Conservation (phyloP, 2,329 filamentous ascomycete species). For the Colletotrichum somersetense region DNA sequence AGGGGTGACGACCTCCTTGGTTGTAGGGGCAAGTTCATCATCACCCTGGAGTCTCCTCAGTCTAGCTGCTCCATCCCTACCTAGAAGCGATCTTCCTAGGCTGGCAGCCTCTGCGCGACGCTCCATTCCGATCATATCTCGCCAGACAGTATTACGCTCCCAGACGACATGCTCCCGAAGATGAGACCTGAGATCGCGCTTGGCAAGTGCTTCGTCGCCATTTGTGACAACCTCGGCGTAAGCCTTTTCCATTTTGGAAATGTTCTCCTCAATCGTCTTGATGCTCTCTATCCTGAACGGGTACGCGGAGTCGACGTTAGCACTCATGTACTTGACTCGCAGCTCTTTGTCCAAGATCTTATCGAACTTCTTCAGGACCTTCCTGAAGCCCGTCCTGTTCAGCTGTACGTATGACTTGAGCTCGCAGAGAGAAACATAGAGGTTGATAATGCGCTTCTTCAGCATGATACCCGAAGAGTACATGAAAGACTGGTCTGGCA, state of each 20-base stretch:
- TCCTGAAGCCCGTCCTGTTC: constrained; percentile 95
- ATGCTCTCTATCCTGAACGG: constrained; percentile 84
- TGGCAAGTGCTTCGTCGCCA: constrained; percentile 81
- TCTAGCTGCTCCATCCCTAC: constrained; percentile 75
- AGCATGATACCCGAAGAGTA: constrained; percentile 82
- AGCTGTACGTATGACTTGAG: constrained; percentile 96
- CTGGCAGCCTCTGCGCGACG: constrained; percentile 94
- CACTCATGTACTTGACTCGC: constrained; percentile 80
- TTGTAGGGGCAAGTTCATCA: constrained; percentile 71
- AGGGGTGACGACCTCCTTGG: constrained; percentile 82
- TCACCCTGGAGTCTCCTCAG: constrained; percentile 87
- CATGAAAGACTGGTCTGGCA: constrained; percentile 78
- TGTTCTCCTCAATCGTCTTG: constrained; percentile 76
- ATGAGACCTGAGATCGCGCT: constrained; percentile 88
- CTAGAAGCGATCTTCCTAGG: constrained; percentile 86
- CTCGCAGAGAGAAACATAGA: constrained; percentile 94
- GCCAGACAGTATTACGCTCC: constrained; percentile 99
- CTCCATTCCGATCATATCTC: constrained; percentile 98
- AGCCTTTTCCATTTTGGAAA: constrained; percentile 79
- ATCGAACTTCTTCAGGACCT: constrained; percentile 98
- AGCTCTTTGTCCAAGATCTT: constrained; percentile 91
- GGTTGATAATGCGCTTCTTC: constrained; percentile 88
- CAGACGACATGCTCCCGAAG: constrained; percentile 97
- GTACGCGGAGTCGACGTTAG: constrained; percentile 81
- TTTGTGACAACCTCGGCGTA: constrained; percentile 88